A percentile compares a stretch with the other conserved stretches of the same genome.
Evolutionary conservation across 2,329 filamentous ascomycete species (phyloP).

Genomic region (Juglanconis sp.): DNA sequence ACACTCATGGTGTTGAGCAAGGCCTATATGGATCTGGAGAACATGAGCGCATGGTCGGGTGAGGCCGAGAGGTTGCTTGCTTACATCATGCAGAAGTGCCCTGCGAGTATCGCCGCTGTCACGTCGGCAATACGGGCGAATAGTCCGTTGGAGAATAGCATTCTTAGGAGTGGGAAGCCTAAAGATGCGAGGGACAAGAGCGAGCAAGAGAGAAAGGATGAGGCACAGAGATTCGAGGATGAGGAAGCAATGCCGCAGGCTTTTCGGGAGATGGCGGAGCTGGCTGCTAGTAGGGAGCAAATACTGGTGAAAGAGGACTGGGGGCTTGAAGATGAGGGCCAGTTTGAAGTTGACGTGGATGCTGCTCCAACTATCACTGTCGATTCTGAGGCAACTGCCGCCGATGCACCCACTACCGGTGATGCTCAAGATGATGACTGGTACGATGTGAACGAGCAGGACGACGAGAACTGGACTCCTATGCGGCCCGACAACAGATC

Average conservation of each 20-base stretch:
- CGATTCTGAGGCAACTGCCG: neutral
- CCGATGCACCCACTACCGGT: neutral
- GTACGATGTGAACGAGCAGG: slow-evolving; percentile 7
- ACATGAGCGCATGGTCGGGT: slow-evolving; percentile 46
- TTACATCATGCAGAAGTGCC: slow-evolving; percentile 37
- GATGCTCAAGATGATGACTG: neutral
- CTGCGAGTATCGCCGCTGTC: slow-evolving; percentile 40
- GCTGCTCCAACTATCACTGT: neutral
- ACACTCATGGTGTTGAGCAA: slow-evolving; percentile 48
- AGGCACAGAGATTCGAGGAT: neutral
- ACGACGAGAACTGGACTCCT: slow-evolving; percentile 5
- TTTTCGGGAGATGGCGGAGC: slow-evolving; percentile 15
- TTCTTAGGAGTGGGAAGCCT: slow-evolving; percentile 19
- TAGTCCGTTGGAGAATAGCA: slow-evolving; percentile 22
- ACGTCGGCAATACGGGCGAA: slow-evolving; percentile 22
- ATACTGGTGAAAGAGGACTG: slow-evolving; percentile 2
- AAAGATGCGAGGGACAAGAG: neutral
- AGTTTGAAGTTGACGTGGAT: neutral
- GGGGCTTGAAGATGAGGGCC: neutral
- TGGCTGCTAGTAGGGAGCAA: neutral
- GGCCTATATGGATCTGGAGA: slow-evolving; percentile 48
- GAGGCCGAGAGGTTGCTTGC: slow-evolving; percentile 38
- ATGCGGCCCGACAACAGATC: neutral
- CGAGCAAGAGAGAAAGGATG: neutral
- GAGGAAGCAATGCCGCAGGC: slow-evolving; percentile 4